These are phyloP conservation scores for Nakazawaea wickerhamii DNA, from an alignment of 805 yeast genomes.

Conservation along the genomic window DNA sequence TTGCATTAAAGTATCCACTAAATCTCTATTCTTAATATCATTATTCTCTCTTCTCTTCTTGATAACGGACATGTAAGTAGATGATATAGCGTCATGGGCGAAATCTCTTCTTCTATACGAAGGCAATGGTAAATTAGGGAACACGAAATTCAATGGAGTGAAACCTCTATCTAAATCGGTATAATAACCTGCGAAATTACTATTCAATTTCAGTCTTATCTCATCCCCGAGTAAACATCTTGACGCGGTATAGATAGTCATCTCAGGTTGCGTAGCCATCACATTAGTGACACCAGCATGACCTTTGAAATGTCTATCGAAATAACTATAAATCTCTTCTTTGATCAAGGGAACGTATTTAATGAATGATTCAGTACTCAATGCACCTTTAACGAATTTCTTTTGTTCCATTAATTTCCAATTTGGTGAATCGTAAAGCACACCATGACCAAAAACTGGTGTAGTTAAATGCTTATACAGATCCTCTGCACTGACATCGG, in stretches of 20 bases:
- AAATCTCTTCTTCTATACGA: slow-evolving; percentile 73
- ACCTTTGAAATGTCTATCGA: slow-evolving; percentile 48
- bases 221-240: slow-evolving; percentile 89
- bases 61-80: slow-evolving; percentile 77
- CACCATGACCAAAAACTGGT: slow-evolving; percentile 99
- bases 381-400: slow-evolving; percentile 89
- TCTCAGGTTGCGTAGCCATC: slow-evolving; percentile 84
- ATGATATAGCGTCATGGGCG: slow-evolving; percentile 79
- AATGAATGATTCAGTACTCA: slow-evolving; percentile 79
- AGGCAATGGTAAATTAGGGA: slow-evolving; percentile 88
- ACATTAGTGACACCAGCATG: slow-evolving; percentile 54
- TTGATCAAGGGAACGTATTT: slow-evolving; percentile 83
- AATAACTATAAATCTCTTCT: slow-evolving; percentile 68
- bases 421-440: slow-evolving; percentile 95
- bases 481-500: slow-evolving; percentile 92
- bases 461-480: slow-evolving; percentile 95
- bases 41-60: slow-evolving; percentile 65
- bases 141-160: slow-evolving; percentile 92
- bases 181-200: slow-evolving; percentile 78
- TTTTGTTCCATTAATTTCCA: slow-evolving; percentile 94
- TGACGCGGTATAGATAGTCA: slow-evolving; percentile 94
- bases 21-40: slow-evolving; percentile 79
- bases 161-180: slow-evolving; percentile 95
- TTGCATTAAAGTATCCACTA: slow-evolving; percentile 82
- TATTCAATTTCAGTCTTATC: slow-evolving; percentile 75